phyloP scores from a whole-genome alignment of 305 asterid genomes.

The Fraxinus latifolia region DNA sequence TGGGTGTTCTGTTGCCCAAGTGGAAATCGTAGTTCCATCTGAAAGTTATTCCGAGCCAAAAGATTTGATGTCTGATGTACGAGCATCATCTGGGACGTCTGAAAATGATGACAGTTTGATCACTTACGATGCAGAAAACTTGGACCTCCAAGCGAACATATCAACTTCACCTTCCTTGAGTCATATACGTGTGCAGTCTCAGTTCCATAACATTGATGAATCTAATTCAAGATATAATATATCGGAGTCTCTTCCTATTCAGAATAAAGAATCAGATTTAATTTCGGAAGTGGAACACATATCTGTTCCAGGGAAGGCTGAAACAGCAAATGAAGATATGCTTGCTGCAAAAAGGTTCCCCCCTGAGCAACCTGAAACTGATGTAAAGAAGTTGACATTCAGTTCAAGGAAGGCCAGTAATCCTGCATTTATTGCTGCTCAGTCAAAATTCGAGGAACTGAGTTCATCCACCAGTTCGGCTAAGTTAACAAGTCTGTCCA shows the following conservation, averaged over 20 bases:
- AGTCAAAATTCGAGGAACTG: slow-evolving; percentile 80
- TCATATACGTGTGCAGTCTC: slow-evolving; percentile 11
- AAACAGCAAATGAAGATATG: slow-evolving; percentile 30
- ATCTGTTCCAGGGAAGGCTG: slow-evolving; percentile 33
- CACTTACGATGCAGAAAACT: slow-evolving; percentile 33
- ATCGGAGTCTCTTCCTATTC: slow-evolving; percentile 36
- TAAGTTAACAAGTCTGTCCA: slow-evolving; percentile 36
- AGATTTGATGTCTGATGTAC: slow-evolving; percentile 26
- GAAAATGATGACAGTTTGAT: slow-evolving; percentile 42
- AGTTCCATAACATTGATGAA: slow-evolving; percentile 30
- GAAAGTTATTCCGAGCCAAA: slow-evolving; percentile 34
- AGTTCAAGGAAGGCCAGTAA: slow-evolving; percentile 59
- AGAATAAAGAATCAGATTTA: slow-evolving; percentile 28
- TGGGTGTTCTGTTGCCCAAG: slow-evolving; percentile 34
- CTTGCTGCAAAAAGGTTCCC: slow-evolving; percentile 25
- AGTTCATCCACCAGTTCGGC: slow-evolving; percentile 41
- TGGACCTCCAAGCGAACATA: slow-evolving; percentile 34
- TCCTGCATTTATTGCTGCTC: slow-evolving; percentile 83
- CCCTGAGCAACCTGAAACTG: slow-evolving; percentile 45
- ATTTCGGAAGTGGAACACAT: slow-evolving; percentile 34
- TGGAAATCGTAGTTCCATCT: slow-evolving; percentile 35
- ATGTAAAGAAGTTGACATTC: slow-evolving; percentile 31
- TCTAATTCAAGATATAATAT: slow-evolving; percentile 26
- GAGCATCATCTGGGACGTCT: slow-evolving; percentile 38
- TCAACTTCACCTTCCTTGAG: slow-evolving; percentile 28